These are phyloP conservation scores for Candida insectorum DNA, from an alignment of 805 yeast species.

Conservation along the genomic window DNA sequence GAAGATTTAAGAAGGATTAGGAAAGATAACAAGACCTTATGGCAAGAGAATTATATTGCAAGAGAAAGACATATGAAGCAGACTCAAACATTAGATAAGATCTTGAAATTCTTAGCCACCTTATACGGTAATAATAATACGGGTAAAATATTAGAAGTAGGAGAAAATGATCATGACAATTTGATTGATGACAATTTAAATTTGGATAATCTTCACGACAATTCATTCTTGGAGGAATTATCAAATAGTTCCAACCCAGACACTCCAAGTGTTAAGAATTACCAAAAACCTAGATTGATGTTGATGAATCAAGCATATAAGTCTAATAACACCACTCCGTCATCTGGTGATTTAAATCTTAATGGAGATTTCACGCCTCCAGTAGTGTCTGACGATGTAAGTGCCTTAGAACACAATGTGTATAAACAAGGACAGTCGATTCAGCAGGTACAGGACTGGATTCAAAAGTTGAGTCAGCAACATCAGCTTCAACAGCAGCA, in stretches of 20 bases:
- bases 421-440: constrained; percentile 49
- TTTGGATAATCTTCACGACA: constrained; percentile 5
- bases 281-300: constrained; percentile 37
- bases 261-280: neutral
- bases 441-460: constrained; percentile 57
- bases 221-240: constrained; percentile 10
- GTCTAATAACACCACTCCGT: constrained; percentile 6
- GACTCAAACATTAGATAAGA: constrained; percentile 83
- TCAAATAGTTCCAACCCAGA: constrained; percentile 1
- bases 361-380: neutral
- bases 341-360: neutral
- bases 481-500: constrained; percentile 18
- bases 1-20: constrained; percentile 82
- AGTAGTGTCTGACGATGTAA: constrained; percentile 10
- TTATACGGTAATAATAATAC: constrained; percentile 61
- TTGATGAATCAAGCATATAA: constrained; percentile 37
- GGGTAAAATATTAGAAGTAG: constrained; percentile 44
- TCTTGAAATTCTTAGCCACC: constrained; percentile 81
- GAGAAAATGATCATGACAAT: constrained; percentile 12
- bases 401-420: constrained; percentile 46
- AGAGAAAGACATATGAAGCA: constrained; percentile 85
- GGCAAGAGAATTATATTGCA: constrained; percentile 84
- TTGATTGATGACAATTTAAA: constrained; percentile 11
- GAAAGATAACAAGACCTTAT: constrained; percentile 82
- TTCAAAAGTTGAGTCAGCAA: constrained; percentile 32